Conservation (phyloP, 2,329 filamentous ascomycete species). For the Apiospora saccharicola region DNA sequence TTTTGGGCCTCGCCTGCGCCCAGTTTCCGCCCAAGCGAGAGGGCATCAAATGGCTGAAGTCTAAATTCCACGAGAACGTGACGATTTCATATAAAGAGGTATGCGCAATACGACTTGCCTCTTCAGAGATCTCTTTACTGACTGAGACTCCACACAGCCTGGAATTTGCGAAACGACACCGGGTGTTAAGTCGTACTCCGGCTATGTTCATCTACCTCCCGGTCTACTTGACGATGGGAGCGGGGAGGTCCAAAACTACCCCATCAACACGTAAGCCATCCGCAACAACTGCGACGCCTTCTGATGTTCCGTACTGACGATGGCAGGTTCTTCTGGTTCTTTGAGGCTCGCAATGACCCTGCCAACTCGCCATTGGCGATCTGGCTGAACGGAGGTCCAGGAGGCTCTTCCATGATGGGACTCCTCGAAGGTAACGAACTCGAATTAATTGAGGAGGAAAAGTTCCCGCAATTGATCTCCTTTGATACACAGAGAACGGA, state of each 20-base stretch:
- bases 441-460: background rate
- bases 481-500: slow-evolving; percentile 59
- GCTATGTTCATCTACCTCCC: slow-evolving; percentile 64
- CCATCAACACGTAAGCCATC: slow-evolving; percentile 54
- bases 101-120: background rate
- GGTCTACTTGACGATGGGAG: slow-evolving; percentile 42
- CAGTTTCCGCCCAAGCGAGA: slow-evolving; percentile 42
- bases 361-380: slow-evolving; percentile 53
- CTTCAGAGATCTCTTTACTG: background rate
- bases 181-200: slow-evolving; percentile 68
- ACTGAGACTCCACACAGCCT: slow-evolving; percentile 51
- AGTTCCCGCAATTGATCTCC: background rate
- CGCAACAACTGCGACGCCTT: too few species aligned
- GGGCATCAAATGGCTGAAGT: slow-evolving; percentile 56
- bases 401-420: slow-evolving; percentile 61
- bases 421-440: background rate
- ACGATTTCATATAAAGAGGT: slow-evolving; percentile 66
- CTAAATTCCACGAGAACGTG: slow-evolving; percentile 64
- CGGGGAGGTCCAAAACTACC: slow-evolving; percentile 55
- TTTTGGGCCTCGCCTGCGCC: slow-evolving; percentile 31
- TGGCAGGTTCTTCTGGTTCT: slow-evolving; percentile 45
- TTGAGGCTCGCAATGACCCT: slow-evolving; percentile 43
- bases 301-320: background rate
- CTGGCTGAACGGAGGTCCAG: slow-evolving; percentile 67
- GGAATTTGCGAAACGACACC: slow-evolving; percentile 60